phyloP scores from a whole-genome alignment of 2,329 filamentous ascomycete species.

The Fusarium zealandicum region DNA sequence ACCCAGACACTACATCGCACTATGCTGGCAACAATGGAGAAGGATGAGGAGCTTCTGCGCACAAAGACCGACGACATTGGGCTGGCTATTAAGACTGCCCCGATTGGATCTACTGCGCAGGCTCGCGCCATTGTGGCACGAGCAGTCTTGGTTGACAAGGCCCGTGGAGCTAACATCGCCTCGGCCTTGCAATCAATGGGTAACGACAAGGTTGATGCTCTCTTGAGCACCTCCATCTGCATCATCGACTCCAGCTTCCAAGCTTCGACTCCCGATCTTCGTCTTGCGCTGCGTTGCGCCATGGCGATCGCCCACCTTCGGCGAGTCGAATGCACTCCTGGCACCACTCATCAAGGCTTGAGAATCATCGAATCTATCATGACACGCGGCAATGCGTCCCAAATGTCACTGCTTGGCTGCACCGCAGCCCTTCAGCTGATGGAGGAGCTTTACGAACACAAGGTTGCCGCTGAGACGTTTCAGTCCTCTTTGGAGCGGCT shows the following conservation, averaged over 20 bases:
- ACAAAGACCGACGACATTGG: slow-evolving; percentile 59
- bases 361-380: slow-evolving; percentile 59
- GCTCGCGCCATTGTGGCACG: slow-evolving; percentile 66
- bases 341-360: slow-evolving; percentile 51
- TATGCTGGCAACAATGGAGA: slow-evolving; percentile 68
- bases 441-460: slow-evolving; percentile 58
- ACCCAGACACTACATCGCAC: slow-evolving; percentile 74
- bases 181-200: slow-evolving; percentile 60
- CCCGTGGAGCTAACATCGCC: slow-evolving; percentile 63
- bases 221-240: slow-evolving; percentile 44
- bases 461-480: slow-evolving; percentile 56
- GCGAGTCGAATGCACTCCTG: slow-evolving; percentile 48
- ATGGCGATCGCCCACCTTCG: slow-evolving; percentile 67
- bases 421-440: slow-evolving; percentile 66
- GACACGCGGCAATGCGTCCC: slow-evolving; percentile 50
- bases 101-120: slow-evolving; percentile 77
- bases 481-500: slow-evolving; percentile 61
- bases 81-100: slow-evolving; percentile 75
- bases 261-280: slow-evolving; percentile 58
- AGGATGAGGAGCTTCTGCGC: slow-evolving; percentile 47
- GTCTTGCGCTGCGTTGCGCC: slow-evolving; percentile 65
- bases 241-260: slow-evolving; percentile 55
- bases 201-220: slow-evolving; percentile 39
- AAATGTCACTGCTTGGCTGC: slow-evolving; percentile 65
- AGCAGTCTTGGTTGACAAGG: slow-evolving; percentile 62